These are phyloP conservation scores for Achaetomium macrosporum DNA, from an alignment of 2,329 filamentous ascomycete genomes.

Conservation along the genomic window DNA sequence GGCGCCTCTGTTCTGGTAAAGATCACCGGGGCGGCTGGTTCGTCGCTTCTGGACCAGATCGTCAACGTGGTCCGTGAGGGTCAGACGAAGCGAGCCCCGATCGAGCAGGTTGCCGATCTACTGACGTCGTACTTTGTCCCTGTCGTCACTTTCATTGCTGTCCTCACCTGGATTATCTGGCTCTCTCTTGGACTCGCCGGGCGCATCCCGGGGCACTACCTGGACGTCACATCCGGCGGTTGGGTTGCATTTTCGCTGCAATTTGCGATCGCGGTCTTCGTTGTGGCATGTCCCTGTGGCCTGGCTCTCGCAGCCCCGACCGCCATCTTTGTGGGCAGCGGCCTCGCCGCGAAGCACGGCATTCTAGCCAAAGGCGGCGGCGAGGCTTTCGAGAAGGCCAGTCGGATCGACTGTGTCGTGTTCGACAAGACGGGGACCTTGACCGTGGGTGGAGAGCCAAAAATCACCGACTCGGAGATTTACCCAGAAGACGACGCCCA, in stretches of 20 bases:
- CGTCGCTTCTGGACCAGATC: constrained; percentile 75
- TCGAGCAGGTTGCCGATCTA: constrained; percentile 67
- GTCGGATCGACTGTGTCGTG: constrained; percentile 68
- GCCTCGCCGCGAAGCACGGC: constrained; percentile 70
- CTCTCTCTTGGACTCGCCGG: constrained; percentile 57
- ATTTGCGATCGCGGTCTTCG: constrained; percentile 81
- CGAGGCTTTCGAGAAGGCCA: constrained; percentile 80
- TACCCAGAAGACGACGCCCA: constrained; percentile 32
- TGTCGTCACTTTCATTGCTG: constrained; percentile 61
- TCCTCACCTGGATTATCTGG: constrained; percentile 69
- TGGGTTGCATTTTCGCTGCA: constrained; percentile 70
- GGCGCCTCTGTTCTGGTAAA: constrained; percentile 55
- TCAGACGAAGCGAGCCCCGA: constrained; percentile 67
- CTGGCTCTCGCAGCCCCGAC: constrained; percentile 81
- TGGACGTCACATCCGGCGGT: constrained; percentile 51
- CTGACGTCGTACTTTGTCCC: constrained; percentile 75
- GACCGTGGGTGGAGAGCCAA: constrained; percentile 66
- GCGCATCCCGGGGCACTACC: constrained; percentile 49
- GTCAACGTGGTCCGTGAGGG: constrained; percentile 72
- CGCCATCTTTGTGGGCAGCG: constrained; percentile 76
- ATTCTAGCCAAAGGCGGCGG: constrained; percentile 81
- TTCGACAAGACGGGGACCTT: constrained; percentile 88
- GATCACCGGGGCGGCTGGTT: constrained; percentile 59
- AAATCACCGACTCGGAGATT: constrained; percentile 52
- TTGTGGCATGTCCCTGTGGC: constrained; percentile 80